These are phyloP conservation scores for Fraxinus albicans DNA, from an alignment of 305 asterid species.

Conservation along the genomic window DNA sequence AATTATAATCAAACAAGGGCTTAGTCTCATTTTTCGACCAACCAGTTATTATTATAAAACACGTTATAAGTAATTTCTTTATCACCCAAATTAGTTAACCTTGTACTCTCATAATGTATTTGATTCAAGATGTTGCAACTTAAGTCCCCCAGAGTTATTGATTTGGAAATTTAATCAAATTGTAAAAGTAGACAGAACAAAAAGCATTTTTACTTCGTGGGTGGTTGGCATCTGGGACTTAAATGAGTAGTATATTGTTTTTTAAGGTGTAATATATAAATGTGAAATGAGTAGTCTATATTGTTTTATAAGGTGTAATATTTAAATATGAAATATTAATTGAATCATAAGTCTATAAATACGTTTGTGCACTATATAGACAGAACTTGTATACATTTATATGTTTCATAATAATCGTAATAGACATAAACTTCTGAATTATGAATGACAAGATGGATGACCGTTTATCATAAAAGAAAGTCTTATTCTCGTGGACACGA, in stretches of 20 bases:
- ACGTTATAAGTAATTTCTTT: background rate
- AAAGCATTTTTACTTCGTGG: background rate
- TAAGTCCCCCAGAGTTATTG: background rate
- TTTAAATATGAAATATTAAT: background rate
- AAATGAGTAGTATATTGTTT: too few relatives aligned
- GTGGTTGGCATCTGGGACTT: background rate
- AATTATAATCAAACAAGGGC: background rate
- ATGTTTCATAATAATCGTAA: background rate
- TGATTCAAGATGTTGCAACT: background rate
- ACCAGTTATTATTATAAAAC: background rate
- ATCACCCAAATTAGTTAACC: background rate
- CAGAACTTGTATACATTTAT: background rate
- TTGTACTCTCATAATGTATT: background rate
- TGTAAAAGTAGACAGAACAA: background rate
- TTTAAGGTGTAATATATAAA: too few relatives aligned
- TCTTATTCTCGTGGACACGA: background rate
- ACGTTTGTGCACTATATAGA: background rate
- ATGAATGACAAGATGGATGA: background rate
- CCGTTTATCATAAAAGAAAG: background rate
- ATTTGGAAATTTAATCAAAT: background rate
- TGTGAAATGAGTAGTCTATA: background rate
- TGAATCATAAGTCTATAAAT: background rate
- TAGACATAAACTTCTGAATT: background rate
- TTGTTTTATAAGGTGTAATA: background rate
- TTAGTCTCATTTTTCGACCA: background rate